phyloP scores from a whole-genome alignment of 2,329 filamentous ascomycete genomes.

The Incumbomyces delicatus region DNA sequence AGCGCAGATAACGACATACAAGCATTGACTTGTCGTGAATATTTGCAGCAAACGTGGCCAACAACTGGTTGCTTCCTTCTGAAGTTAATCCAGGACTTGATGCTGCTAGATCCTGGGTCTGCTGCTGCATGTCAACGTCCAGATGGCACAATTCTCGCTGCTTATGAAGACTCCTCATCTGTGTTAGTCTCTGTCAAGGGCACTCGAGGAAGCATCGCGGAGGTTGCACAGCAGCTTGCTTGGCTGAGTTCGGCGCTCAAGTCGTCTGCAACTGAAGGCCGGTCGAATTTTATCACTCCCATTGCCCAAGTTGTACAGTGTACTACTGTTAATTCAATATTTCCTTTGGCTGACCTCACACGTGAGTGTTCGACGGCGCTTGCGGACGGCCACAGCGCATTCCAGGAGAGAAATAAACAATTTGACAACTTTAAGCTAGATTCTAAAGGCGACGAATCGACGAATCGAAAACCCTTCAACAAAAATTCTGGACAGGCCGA shows the following conservation, averaged over 20 bases:
- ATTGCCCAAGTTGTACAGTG: too few relatives aligned
- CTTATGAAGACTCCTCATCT: background rate
- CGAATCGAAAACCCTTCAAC: too few relatives aligned
- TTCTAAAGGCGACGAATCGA: too few relatives aligned
- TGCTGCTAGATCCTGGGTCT: background rate
- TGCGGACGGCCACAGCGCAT: too few relatives aligned
- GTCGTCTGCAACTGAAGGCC: background rate
- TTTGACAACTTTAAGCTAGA: too few relatives aligned
- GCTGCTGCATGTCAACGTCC: background rate
- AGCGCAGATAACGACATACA: background rate
- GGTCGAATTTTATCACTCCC: too few relatives aligned
- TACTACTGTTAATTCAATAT: too few relatives aligned
- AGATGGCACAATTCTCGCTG: background rate
- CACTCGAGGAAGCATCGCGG: background rate
- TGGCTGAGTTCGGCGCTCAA: background rate
- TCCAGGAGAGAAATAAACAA: too few relatives aligned
- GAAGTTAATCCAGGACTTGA: too few relatives aligned
- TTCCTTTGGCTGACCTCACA: too few relatives aligned
- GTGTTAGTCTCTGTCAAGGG: background rate
- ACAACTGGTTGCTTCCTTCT: background rate
- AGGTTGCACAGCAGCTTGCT: background rate
- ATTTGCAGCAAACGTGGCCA: constrained; percentile 1
- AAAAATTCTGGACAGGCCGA: too few relatives aligned
- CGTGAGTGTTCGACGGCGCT: too few relatives aligned
- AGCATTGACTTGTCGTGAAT: background rate